A percentile compares a stretch with the other conserved stretches of the same genome.
These are phyloP conservation scores for Centella asiatica DNA, from an alignment of 129 eudicot genomes.

Conservation along the genomic window DNA sequence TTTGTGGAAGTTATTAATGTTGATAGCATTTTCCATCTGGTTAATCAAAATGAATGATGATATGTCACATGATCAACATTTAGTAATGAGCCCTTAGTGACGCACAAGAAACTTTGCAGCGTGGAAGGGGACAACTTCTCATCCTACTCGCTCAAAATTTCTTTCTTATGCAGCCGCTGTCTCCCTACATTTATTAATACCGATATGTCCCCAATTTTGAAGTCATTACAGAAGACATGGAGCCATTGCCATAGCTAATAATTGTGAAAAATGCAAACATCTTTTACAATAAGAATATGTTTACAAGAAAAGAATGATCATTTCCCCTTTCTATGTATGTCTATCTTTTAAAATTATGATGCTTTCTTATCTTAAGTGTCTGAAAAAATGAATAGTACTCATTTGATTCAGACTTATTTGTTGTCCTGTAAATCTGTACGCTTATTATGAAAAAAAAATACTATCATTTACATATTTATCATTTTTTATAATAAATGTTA, in stretches of 20 bases:
- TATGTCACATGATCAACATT: conserved; percentile 14
- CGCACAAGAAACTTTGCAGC: conserved; percentile 4
- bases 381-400: no score
- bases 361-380: no score
- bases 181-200: conserved; percentile 5
- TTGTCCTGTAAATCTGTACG: no score
- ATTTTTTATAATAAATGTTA: no score
- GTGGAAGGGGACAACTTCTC: conserved; percentile 24
- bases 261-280: not conserved
- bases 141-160: not conserved
- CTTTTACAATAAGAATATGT: not conserved
- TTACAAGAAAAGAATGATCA: no score
- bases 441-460: no score
- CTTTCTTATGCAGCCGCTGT: not conserved
- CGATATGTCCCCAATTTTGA: conserved; percentile 9
- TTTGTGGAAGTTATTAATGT: no score
- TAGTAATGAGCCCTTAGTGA: not conserved
- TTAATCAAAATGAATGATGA: conserved; percentile 6
- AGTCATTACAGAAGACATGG: conserved; percentile 20
- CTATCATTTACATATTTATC: no score
- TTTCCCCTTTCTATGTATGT: no score
- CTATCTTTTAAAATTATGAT: no score
- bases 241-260: not conserved
- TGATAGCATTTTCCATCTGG: no score
- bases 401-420: no score